phyloP scores from a whole-genome alignment of 1,139 yeast species.

The Suhomyces maxii region DNA sequence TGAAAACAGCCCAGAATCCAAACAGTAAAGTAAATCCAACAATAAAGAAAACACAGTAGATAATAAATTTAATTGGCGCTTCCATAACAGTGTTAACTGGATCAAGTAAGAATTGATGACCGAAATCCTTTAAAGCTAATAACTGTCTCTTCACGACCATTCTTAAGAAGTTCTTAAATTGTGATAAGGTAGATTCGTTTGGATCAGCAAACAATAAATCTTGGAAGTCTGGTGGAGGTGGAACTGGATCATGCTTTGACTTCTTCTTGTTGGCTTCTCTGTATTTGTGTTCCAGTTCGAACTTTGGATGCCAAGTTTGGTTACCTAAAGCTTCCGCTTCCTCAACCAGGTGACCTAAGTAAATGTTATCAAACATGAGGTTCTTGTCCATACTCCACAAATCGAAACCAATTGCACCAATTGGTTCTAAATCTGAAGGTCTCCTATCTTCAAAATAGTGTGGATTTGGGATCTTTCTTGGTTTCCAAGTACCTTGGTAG shows the following conservation, averaged over 20 bases:
- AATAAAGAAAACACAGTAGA: slow-evolving; percentile 45
- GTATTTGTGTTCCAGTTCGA: slow-evolving; percentile 49
- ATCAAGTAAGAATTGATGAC: slow-evolving; percentile 36
- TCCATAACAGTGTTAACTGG: slow-evolving; percentile 44
- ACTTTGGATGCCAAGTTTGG: slow-evolving; percentile 65
- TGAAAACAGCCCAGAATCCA: slow-evolving; percentile 39
- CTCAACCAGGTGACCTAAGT: slow-evolving; percentile 74
- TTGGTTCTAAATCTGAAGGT: slow-evolving; percentile 59
- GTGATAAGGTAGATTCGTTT: slow-evolving; percentile 21
- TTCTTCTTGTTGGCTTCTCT: slow-evolving; percentile 30
- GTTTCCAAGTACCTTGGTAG: slow-evolving; percentile 80
- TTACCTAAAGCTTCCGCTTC: slow-evolving; percentile 89
- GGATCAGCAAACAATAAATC: slow-evolving; percentile 29
- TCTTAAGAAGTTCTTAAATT: slow-evolving; percentile 23
- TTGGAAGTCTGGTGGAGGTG: slow-evolving; percentile 44
- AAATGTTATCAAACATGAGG: slow-evolving; percentile 77
- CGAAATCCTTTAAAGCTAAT: slow-evolving; percentile 30
- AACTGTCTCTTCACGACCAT: slow-evolving; percentile 23
- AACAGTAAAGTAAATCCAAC: slow-evolving; percentile 39
- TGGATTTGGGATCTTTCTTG: slow-evolving; percentile 67
- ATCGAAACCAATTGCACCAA: slow-evolving; percentile 87
- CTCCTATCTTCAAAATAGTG: slow-evolving; percentile 56
- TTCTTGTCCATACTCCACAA: slow-evolving; percentile 84
- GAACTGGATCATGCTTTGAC: slow-evolving; percentile 33
- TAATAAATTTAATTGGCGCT: slow-evolving; percentile 51